Percentiles rank a stretch among this genome's conserved stretches.
phyloP scores from a whole-genome alignment of 768 basidiomycete species.

The Phylloporus sp. region DNA sequence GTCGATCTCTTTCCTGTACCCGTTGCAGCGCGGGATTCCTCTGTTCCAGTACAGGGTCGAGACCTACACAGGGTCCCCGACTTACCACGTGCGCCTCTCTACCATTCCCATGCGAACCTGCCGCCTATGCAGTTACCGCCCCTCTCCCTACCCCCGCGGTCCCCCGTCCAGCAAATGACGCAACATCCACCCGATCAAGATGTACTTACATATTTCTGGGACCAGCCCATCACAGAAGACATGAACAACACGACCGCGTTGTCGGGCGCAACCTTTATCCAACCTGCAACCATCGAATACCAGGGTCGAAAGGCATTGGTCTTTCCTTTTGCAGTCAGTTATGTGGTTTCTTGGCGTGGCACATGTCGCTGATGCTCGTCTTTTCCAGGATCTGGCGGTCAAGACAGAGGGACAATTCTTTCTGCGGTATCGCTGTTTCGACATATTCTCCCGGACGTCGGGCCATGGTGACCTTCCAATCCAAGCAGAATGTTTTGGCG shows the following conservation, averaged over 20 bases:
- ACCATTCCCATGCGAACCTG: slow-evolving; percentile 13
- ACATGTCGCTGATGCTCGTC: slow-evolving; percentile 1
- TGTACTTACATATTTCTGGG: slow-evolving; percentile 40
- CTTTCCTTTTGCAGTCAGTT: slow-evolving; percentile 58
- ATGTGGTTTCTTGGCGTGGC: slow-evolving; percentile 6
- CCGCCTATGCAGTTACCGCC: slow-evolving; percentile 21
- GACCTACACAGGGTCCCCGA: slow-evolving; percentile 13
- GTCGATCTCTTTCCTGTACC: slow-evolving; percentile 71
- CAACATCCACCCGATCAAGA: slow-evolving; percentile 25
- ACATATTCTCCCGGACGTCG: slow-evolving; percentile 43
- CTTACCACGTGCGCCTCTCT: slow-evolving; percentile 9
- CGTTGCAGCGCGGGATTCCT: slow-evolving; percentile 9
- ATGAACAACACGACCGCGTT: slow-evolving; percentile 44
- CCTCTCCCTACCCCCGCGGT: slow-evolving; percentile 12
- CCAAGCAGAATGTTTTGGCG: slow-evolving; percentile 63
- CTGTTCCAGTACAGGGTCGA: slow-evolving; percentile 1
- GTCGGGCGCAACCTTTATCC: slow-evolving; percentile 58
- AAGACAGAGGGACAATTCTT: slow-evolving; percentile 61
- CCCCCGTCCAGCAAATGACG: slow-evolving; percentile 1
- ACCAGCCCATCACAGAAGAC: slow-evolving; percentile 42
- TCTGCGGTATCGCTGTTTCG: slow-evolving; percentile 68
- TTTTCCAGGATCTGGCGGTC: slow-evolving; percentile 63
- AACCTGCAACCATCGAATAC: slow-evolving; percentile 50
- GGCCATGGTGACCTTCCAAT: slow-evolving; percentile 35
- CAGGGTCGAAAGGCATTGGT: slow-evolving; percentile 48